Conservation (phyloP, 805 yeast species). For the Saccharomycopsis fermentans region DNA sequence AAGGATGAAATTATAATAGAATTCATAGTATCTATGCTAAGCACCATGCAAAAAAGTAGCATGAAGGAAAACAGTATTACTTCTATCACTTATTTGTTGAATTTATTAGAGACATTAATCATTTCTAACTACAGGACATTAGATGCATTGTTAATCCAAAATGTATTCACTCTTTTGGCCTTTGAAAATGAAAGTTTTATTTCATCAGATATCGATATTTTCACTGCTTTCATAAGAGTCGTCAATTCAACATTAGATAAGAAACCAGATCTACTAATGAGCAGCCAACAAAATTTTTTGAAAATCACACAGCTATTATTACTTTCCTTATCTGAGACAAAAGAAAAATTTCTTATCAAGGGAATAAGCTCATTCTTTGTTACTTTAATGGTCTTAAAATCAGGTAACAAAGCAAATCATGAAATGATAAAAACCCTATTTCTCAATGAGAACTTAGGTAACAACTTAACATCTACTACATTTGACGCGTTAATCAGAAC, state of each 20-base stretch:
- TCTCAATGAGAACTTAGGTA: conserved; percentile 24
- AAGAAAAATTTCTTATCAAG: conserved; percentile 43
- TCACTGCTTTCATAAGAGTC: background rate
- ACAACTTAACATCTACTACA: conserved; percentile 26
- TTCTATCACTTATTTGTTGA: conserved; percentile 24
- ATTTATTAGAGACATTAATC: conserved; percentile 25
- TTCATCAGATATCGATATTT: conserved; percentile 10
- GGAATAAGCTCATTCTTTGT: conserved; percentile 46
- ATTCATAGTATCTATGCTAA: conserved; percentile 29
- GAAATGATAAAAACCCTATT: conserved; percentile 24
- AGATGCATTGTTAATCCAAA: conserved; percentile 1
- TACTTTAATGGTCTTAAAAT: conserved; percentile 34
- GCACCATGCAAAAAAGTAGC: background rate
- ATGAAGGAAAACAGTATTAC: background rate
- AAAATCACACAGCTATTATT: background rate
- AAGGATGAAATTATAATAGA: conserved; percentile 30
- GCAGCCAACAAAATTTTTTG: background rate
- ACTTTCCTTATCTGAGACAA: conserved; percentile 20
- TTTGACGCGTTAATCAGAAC: conserved; percentile 39
- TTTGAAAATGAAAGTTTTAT: conserved; percentile 3
- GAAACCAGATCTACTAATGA: conserved; percentile 11
- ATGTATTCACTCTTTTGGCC: conserved; percentile 1
- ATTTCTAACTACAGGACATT: conserved; percentile 27
- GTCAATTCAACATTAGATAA: conserved; percentile 6
- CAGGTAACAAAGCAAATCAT: conserved; percentile 36